Percentiles rank a stretch among this genome's conserved stretches.
Evolutionary conservation across 2,329 filamentous ascomycete species (phyloP).

Genomic region (Aspergillus clavatus): DNA sequence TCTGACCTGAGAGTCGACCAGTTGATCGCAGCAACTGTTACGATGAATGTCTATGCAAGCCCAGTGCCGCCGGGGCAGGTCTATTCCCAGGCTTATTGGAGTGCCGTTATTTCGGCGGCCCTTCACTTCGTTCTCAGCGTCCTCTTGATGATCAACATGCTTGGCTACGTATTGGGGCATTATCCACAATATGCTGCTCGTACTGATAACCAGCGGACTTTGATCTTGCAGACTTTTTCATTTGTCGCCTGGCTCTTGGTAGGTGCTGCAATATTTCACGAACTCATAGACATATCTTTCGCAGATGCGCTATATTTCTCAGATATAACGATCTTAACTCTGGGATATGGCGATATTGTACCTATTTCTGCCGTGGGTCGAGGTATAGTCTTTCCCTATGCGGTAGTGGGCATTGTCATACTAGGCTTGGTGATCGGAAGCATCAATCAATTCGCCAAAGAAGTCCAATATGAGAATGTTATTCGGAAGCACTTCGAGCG

Average conservation of each 20-base stretch:
- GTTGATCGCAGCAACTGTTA: constrained; percentile 61
- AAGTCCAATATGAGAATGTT: constrained; percentile 59
- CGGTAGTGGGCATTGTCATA: constrained; percentile 76
- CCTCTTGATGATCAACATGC: constrained; percentile 72
- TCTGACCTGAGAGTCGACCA: too few species aligned
- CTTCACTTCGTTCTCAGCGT: constrained; percentile 76
- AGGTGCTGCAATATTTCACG: constrained; percentile 70
- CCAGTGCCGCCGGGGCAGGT: constrained; percentile 45
- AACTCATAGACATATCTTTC: constrained; percentile 69
- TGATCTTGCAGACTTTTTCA: constrained; percentile 86
- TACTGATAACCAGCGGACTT: constrained; percentile 73
- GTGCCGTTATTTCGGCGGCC: constrained; percentile 71
- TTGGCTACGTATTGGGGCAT: constrained; percentile 67
- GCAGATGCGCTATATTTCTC: constrained; percentile 77
- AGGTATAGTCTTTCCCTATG: constrained; percentile 75
- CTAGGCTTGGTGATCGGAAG: constrained; percentile 78
- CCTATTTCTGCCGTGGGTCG: constrained; percentile 54
- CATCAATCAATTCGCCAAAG: constrained; percentile 62
- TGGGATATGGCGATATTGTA: constrained; percentile 61
- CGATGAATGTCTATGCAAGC: constrained; percentile 59
- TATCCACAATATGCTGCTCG: constrained; percentile 75
- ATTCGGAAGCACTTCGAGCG: constrained; percentile 55
- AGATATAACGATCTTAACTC: constrained; percentile 61
- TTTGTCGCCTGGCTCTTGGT: constrained; percentile 76
- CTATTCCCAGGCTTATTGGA: constrained; percentile 82